Evolutionary conservation across 2,329 filamentous ascomycete species (phyloP).

Genomic region (Alternaria sp.): DNA sequence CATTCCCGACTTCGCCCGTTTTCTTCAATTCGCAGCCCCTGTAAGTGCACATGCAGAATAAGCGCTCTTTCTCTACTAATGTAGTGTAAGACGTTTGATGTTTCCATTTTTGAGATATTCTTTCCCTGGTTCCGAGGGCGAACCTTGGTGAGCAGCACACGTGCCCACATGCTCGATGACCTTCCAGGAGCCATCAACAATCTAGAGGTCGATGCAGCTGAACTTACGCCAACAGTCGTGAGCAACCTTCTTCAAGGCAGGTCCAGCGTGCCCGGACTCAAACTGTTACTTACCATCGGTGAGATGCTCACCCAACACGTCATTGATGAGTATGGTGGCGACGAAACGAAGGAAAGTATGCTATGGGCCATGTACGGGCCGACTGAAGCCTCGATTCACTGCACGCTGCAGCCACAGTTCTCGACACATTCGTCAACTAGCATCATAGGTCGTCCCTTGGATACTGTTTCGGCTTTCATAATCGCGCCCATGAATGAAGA

Average conservation of each 20-base stretch:
- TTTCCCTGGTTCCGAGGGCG: conserved; percentile 78
- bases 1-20: conserved; percentile 77
- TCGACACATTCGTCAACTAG: conserved; percentile 62
- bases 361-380: conserved; percentile 95
- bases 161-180: conserved; percentile 74
- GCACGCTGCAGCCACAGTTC: conserved; percentile 74
- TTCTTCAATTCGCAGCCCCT: conserved; percentile 89
- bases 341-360: conserved; percentile 62
- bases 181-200: conserved; percentile 69
- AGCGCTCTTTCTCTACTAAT: background rate
- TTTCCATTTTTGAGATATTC: conserved; percentile 94
- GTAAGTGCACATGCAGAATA: background rate
- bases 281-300: conserved; percentile 81
- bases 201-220: conserved; percentile 79
- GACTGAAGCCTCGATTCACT: conserved; percentile 91
- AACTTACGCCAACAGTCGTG: conserved; percentile 87
- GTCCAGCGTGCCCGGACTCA: conserved; percentile 69
- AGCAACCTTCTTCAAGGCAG: conserved; percentile 76
- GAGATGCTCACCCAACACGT: conserved; percentile 87
- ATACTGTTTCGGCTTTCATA: conserved; percentile 81
- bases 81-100: conserved; percentile 73
- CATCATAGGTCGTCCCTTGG: conserved; percentile 78
- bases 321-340: conserved; percentile 77
- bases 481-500: conserved; percentile 55
- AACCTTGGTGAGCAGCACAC: conserved; percentile 75